Base-by-base conservation (phyloP, 148 eudicot genomes). In the Camellia sinensis region DNA sequence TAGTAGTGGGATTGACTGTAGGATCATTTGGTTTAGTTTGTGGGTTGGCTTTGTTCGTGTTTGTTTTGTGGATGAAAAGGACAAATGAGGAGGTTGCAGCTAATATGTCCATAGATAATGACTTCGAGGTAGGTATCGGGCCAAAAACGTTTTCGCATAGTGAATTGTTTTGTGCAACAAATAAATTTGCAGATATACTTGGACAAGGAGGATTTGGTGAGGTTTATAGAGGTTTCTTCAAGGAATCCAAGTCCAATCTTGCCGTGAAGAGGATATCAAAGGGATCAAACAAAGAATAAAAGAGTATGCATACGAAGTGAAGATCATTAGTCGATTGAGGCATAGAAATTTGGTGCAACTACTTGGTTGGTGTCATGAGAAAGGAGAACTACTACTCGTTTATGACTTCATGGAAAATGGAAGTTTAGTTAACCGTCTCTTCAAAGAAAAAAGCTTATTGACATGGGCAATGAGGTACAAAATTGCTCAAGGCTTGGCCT, bases 181-280 rank as follows among this genome's bases (percentile, higher is more conserved):
- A 71, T 46, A 80, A 80, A 7, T 86, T 86, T 40, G 50, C 77
- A 0, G 75, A 61, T 44, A 82, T 77, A 79, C 80, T 85, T 14
- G 88, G 88, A 10, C 81, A 80, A 46, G 88, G 88, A 0, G 88
- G 88, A 5, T 86, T 82, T 71, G 88, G 0, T 77, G 37, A 73
- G 12, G 88, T 83, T 46, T 46, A 46, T 7, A 46, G 50, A 46
- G 37, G 50, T 46, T 46, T 46, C 50, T 46, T 46, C 1, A 46
- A 7, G 50, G 50, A 46, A 46, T 46, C 7, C 6, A 46, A 46
- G 18, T 86, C 52, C 6, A 6, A 54, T 29, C 75, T 82, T 63
- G 87, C 87, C n/a, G 59, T 54, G 13, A 54, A 17, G 82, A 79
- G 62, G 76, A 46, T 46, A 46, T 46, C 50, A 46, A 46, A 46